phyloP scores from a whole-genome alignment of 2,329 filamentous ascomycete species.

The Cladophialophora chaetospira region DNA sequence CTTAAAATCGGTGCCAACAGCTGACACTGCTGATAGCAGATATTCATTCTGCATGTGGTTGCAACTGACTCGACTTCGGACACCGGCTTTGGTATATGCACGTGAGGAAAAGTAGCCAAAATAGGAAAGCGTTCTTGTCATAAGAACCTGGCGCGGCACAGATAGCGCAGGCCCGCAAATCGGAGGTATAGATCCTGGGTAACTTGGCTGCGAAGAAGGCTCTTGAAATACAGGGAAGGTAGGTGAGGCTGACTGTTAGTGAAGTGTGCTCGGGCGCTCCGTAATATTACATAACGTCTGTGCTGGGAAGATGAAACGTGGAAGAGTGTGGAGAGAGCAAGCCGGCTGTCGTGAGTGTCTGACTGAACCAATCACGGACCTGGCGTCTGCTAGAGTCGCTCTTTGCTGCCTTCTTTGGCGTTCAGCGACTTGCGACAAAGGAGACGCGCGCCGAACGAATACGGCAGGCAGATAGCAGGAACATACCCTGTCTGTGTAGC shows the following conservation, averaged over 20 bases:
- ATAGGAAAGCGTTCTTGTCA: slow-evolving; percentile 1
- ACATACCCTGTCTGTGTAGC: not conserved
- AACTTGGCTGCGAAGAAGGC: no score
- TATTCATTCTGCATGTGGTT: no score
- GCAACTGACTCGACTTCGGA: not conserved
- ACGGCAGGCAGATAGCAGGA: not conserved
- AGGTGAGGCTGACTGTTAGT: not conserved
- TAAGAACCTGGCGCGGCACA: not conserved
- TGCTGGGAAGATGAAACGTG: not conserved
- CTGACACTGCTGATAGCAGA: no score
- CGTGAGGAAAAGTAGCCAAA: not conserved
- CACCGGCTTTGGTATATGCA: not conserved
- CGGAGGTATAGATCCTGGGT: not conserved
- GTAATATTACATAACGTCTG: not conserved
- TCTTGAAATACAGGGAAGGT: not conserved
- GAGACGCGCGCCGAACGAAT: not conserved
- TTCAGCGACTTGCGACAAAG: not conserved
- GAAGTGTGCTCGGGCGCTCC: not conserved
- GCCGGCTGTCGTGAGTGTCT: no score
- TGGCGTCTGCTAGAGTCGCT: no score
- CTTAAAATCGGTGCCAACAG: no score
- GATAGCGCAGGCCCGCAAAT: not conserved
- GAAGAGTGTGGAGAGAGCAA: not conserved
- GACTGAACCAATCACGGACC: no score
- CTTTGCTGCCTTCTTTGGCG: not conserved